Evolutionary conservation across 2,329 filamentous ascomycete genomes (phyloP), one percentile per base, ranked within the genome.

Genomic region (Aspergillus sp.): DNA sequence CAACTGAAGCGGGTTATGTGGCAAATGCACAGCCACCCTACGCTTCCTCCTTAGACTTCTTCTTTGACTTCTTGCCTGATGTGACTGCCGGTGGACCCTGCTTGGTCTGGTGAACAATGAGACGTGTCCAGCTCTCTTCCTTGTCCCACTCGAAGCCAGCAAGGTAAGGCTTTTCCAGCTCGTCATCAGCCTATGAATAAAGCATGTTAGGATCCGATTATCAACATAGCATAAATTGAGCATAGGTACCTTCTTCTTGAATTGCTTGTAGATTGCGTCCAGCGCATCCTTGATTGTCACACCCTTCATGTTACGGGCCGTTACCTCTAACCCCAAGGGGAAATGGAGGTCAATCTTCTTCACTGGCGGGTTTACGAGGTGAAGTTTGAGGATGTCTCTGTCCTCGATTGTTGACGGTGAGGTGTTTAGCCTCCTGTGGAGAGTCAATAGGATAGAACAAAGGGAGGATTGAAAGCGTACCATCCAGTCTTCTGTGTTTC

Each of bases 211-310:
- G 49, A 30, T 30, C 12, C n/a, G 13, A 39, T 39, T 11, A 3
- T 4, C 18, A 30, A 9, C 30, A 24, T 13, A 51, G 51, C 44
- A n/a, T 4, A n/a, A 5, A 8, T 5, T n/a, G 17, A 44, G 43
- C 4, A 44, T 18, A 22, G 8, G n/a, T 78, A 93, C 93, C 85
- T 93, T 89, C 86, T 97, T 97, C 85, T 96, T 96, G 83, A 91
- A 96, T 67, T 90, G 85, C 83, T 96, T 97, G 83, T 96, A 83
- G 78, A 98, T 97, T 69, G 91, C 93, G 75, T 97, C 93, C 75
- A 96, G 74, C 57, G 92, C 92, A 77, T 98, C 93, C 82, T 97
- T 97, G 83, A 98, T 93, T 56, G 93, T 98, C 66, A 98, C 92
- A 56, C 93, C 93, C 77, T 93, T 93, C 68, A 93, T 80, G 78